Base-by-base conservation (phyloP, 2,329 filamentous ascomycete species). In the Colletotrichum incanum region DNA sequence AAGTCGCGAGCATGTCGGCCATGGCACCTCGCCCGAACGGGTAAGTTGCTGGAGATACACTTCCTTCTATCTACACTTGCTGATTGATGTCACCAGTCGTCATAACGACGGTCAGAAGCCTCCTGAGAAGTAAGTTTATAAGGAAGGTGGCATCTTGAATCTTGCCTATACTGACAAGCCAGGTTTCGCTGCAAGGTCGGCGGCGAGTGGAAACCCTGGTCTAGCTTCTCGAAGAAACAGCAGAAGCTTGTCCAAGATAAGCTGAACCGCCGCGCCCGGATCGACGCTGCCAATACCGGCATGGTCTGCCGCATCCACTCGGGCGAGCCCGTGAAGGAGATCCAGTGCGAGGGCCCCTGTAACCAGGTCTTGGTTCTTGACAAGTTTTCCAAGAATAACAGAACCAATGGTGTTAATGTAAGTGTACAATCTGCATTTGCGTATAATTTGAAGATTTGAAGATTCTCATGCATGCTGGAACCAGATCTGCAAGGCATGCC, bases 221-320 rank as follows among this genome's bases (percentile, higher is more conserved):
- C 73, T 3, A 73, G 71, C 4, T 84, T 84, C 67, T 83, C 81
- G 6, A 76, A 75, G 7, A 78, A 71, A 5, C 80, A 84, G 61
- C 79, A 79, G 62, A 76, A 74, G 23, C 63, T 78, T 7, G 58
- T 82, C 14, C 70, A 76, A 14, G 23, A 59, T 20, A 76, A 77
- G 45, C 55, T 75, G 26, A 68, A 70, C 2, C 56, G 31, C 3
- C 26, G 73, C 4, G 43, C 49, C 3, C 63, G 50, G 6, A 52
- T 81, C n/a, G 72, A 81, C 28, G 68, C 80, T 0, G 77, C 77
- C 0, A 79, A 80, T 52, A 79, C 77, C 1, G 81, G 81, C 37
- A 84, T 84, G 81, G 77, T 77, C 0, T 84, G 83, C 58, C 76
- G 76, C 9, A 78, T 81, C 5, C 83, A 84, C 63, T 76, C 76